Conservation (phyloP, 208 protist species). For the Spongospora subterranea region DNA sequence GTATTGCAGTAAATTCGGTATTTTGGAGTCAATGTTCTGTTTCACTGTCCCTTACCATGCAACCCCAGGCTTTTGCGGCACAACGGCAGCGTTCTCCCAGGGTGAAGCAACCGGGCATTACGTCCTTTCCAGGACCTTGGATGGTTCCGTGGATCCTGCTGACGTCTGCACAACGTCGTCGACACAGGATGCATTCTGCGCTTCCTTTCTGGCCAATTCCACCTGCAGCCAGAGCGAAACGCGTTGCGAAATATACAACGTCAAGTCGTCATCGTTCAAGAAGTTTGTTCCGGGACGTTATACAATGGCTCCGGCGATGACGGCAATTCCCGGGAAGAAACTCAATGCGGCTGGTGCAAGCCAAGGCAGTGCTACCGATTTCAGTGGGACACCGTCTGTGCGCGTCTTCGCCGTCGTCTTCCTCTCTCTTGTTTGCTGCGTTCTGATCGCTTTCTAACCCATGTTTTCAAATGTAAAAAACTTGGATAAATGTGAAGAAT, state of each 20-base stretch:
- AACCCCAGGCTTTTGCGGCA: background rate
- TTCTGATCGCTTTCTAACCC: too few relatives aligned
- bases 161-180: background rate
- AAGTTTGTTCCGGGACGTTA: background rate
- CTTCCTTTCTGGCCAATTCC: background rate
- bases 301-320: background rate
- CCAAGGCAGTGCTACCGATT: too few relatives aligned
- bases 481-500: too few relatives aligned
- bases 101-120: background rate
- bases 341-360: background rate
- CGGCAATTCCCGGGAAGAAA: too few relatives aligned
- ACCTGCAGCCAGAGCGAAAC: background rate
- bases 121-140: background rate
- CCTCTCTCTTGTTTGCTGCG: too few relatives aligned
- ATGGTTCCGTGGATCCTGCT: background rate
- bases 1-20: constrained; percentile 8
- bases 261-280: background rate
- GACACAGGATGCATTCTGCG: background rate
- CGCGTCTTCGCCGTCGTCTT: background rate
- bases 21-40: background rate
- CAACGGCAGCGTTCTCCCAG: background rate
- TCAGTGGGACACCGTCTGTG: too few relatives aligned
- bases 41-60: background rate
- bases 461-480: too few relatives aligned
- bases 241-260: background rate